These are phyloP conservation scores for Pseudoneurospora amorphoporcata DNA, from an alignment of 495 filamentous ascomycete genomes.

Conservation along the genomic window DNA sequence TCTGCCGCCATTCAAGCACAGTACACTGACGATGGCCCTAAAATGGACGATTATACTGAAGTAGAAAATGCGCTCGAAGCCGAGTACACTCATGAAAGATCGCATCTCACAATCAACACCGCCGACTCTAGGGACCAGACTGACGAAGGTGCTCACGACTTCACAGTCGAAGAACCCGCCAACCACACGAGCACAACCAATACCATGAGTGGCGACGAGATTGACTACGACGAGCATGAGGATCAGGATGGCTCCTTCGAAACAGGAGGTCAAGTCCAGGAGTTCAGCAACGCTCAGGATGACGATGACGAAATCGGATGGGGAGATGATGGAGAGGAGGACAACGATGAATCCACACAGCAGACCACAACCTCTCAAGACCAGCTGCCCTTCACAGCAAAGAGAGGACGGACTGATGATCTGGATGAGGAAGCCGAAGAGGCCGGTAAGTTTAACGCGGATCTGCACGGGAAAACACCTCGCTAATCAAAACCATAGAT, in stretches of 20 bases:
- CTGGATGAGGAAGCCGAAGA: slow-evolving; percentile 22
- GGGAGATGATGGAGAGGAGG: slow-evolving; percentile 28
- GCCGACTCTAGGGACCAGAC: slow-evolving; percentile 5
- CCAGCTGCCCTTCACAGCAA: slow-evolving; percentile 11
- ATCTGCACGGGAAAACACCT: not conserved
- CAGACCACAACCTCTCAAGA: not conserved
- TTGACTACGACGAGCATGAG: slow-evolving; percentile 36
- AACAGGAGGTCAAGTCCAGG: slow-evolving; percentile 4
- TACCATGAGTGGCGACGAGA: slow-evolving; percentile 38
- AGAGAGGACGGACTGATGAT: slow-evolving; percentile 23
- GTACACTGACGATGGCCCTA: slow-evolving; percentile 1
- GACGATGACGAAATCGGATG: slow-evolving; percentile 36
- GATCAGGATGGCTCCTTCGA: slow-evolving; percentile 8
- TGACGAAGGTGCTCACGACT: not conserved
- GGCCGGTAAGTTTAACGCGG: slow-evolving; percentile 26
- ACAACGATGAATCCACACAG: slow-evolving; percentile 7
- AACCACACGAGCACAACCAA: slow-evolving; percentile 29
- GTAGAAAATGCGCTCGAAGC: not conserved
- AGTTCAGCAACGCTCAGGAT: slow-evolving; percentile 1
- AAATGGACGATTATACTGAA: not conserved
- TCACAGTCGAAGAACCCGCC: slow-evolving; percentile 4
- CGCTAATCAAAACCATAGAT: slow-evolving; percentile 26
- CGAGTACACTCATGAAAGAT: not conserved
- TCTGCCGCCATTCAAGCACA: slow-evolving; percentile 4
- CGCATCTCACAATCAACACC: not conserved